Percentiles rank a stretch among this genome's conserved stretches.
phyloP scores from a whole-genome alignment of 371 early-diverging fungal species.

The Dichotomocladium elegans region DNA sequence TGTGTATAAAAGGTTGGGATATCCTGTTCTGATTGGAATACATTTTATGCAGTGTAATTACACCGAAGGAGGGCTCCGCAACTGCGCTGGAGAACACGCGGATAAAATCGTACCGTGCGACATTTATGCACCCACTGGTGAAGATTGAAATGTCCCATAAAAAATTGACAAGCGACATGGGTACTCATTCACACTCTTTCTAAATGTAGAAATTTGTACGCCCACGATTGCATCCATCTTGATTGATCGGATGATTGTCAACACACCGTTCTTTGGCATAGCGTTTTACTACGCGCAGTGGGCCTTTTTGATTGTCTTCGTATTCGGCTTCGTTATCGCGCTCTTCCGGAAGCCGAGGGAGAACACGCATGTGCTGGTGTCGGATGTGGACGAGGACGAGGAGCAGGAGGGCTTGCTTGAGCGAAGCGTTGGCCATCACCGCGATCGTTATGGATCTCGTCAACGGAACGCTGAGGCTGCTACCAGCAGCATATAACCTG shows the following conservation, averaged over 20 bases:
- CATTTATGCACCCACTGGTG: constrained; percentile 48
- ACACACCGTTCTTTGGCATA: constrained; percentile 52
- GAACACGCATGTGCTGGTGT: constrained; percentile 17
- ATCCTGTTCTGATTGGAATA: not conserved
- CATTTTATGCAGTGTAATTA: constrained; percentile 51
- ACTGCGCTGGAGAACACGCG: constrained; percentile 46
- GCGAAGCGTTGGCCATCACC: not conserved
- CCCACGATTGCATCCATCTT: constrained; percentile 56
- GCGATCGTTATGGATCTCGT: too few species aligned
- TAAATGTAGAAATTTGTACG: constrained; percentile 48
- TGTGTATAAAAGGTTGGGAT: too few species aligned
- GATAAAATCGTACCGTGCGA: constrained; percentile 59
- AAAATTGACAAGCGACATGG: not conserved
- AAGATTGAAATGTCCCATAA: not conserved
- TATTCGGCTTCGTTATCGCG: constrained; percentile 32
- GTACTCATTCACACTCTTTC: not conserved
- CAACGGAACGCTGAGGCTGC: too few species aligned
- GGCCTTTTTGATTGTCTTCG: constrained; percentile 47
- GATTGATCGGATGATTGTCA: constrained; percentile 48
- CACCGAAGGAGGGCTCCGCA: constrained; percentile 34
- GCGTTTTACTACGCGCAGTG: constrained; percentile 56
- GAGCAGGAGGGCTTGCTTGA: constrained; percentile 12
- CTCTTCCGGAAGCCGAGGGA: constrained; percentile 28
- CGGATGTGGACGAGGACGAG: constrained; percentile 15
- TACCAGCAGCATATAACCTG: too few species aligned